Percentiles rank a stretch among this genome's conserved stretches.
Conservation (phyloP, 2,329 filamentous ascomycete genomes). For the Mollisia scopiformis region DNA sequence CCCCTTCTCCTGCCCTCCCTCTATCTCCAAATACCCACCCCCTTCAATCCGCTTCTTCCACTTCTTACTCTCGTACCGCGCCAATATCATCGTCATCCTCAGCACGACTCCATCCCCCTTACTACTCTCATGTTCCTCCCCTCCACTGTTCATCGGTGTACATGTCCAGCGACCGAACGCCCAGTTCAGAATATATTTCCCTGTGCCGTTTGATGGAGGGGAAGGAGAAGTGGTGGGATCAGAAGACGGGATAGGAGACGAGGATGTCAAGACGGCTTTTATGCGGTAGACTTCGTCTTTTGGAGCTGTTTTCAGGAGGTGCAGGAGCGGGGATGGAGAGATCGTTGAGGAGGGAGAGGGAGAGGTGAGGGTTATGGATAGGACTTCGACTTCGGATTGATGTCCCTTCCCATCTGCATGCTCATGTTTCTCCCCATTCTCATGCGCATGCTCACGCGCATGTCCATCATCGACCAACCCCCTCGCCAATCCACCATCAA, state of each 20-base stretch:
- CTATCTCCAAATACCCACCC: constrained; percentile 54
- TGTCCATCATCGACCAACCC: constrained; percentile 48
- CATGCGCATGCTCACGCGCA: constrained; percentile 39
- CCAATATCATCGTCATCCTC: constrained; percentile 77
- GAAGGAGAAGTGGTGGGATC: constrained; percentile 41
- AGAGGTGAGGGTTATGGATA: constrained; percentile 73
- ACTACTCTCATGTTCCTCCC: constrained; percentile 57
- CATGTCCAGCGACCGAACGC: constrained; percentile 96
- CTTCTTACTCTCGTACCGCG: constrained; percentile 72
- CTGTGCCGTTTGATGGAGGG: constrained; percentile 22
- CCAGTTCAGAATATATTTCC: constrained; percentile 93
- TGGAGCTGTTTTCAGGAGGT: constrained; percentile 71
- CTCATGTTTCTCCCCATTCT: constrained; percentile 58
- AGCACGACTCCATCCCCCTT: constrained; percentile 57
- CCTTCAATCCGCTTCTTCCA: constrained; percentile 76
- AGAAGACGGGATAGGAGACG: constrained; percentile 51
- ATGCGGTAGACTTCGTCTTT: constrained; percentile 97
- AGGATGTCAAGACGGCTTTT: constrained; percentile 67
- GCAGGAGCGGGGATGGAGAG: constrained; percentile 64
- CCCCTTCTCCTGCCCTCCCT: constrained; percentile 43
- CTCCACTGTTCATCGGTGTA: constrained; percentile 60
- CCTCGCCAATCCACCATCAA: constrained; percentile 79
- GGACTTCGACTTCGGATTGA: constrained; percentile 84
- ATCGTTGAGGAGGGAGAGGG: constrained; percentile 41
- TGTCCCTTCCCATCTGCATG: constrained; percentile 57